Evolutionary conservation across 2,329 filamentous ascomycete genomes (phyloP).

Genomic region (Raffaelea albimanens): DNA sequence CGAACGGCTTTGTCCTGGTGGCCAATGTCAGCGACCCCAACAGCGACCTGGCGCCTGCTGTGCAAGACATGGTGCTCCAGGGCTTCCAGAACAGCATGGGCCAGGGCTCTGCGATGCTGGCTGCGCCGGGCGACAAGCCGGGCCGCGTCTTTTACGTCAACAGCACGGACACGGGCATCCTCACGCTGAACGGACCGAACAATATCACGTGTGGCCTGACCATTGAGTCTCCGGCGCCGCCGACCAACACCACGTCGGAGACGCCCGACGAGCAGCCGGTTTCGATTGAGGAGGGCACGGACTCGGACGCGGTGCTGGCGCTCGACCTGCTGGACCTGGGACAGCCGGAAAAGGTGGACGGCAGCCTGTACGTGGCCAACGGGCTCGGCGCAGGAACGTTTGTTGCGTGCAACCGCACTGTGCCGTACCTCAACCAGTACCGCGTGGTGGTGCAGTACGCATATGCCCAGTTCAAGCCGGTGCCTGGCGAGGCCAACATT

Average conservation of each 20-base stretch:
- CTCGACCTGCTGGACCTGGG: slow-evolving; percentile 22
- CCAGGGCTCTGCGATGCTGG: slow-evolving; percentile 26
- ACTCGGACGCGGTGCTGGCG: slow-evolving; percentile 23
- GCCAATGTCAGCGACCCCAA: slow-evolving; percentile 30
- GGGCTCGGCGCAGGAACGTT: slow-evolving; percentile 20
- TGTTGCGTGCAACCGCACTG: slow-evolving; percentile 30
- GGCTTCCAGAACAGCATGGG: slow-evolving; percentile 35
- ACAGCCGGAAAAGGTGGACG: background rate
- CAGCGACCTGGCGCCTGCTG: slow-evolving; percentile 28
- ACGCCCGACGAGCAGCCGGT: background rate
- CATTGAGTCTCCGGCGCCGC: slow-evolving; percentile 15
- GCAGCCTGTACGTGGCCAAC: slow-evolving; percentile 7
- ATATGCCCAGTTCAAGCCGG: slow-evolving; percentile 9
- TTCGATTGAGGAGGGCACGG: slow-evolving; percentile 12
- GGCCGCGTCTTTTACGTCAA: slow-evolving; percentile 39
- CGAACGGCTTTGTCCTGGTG: slow-evolving; percentile 6
- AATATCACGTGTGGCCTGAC: slow-evolving; percentile 27
- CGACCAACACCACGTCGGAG: slow-evolving; percentile 4
- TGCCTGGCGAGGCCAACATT: slow-evolving; percentile 6
- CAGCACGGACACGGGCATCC: slow-evolving; percentile 28
- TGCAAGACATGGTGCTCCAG: slow-evolving; percentile 29
- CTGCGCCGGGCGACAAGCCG: slow-evolving; percentile 9
- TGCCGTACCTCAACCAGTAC: slow-evolving; percentile 30
- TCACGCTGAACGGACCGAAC: slow-evolving; percentile 13
- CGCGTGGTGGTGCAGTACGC: slow-evolving; percentile 30